These are phyloP conservation scores for Candida ulmi DNA, from an alignment of 805 yeast species.

Conservation along the genomic window DNA sequence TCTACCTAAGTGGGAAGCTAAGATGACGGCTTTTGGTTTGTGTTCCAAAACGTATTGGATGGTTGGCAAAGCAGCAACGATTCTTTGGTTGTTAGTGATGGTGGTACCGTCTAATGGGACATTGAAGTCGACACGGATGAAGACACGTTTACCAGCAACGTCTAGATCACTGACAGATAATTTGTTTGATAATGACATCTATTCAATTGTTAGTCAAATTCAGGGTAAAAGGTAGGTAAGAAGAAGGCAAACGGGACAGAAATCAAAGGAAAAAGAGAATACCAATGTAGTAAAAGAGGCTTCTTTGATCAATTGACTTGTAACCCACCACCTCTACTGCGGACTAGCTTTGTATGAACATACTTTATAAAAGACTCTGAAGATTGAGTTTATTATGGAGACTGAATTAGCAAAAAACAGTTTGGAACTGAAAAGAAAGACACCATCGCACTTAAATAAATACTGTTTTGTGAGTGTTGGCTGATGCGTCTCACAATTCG, in stretches of 20 bases:
- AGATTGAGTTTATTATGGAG: background rate
- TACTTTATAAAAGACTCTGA: background rate
- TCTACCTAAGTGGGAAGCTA: slow-evolving; percentile 98
- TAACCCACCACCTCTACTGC: too few species aligned
- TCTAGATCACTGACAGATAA: slow-evolving; percentile 88
- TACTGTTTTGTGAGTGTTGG: slow-evolving; percentile 24
- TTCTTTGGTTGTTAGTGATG: slow-evolving; percentile 99
- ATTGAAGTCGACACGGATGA: slow-evolving; percentile 96
- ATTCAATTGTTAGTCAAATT: background rate
- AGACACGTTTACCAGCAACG: slow-evolving; percentile 88
- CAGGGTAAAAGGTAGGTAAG: background rate
- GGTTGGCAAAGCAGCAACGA: slow-evolving; percentile 98
- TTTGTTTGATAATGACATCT: slow-evolving; percentile 91
- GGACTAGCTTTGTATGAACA: background rate
- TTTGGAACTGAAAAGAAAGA: background rate
- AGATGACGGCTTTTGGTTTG: slow-evolving; percentile 83
- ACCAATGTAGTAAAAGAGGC: too few species aligned
- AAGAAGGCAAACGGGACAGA: background rate
- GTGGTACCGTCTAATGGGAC: slow-evolving; percentile 93
- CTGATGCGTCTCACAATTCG: slow-evolving; percentile 20
- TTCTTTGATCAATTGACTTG: too few species aligned
- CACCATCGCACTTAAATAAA: background rate
- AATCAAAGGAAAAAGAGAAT: too few species aligned
- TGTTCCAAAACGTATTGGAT: slow-evolving; percentile 91
- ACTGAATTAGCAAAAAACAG: background rate